Percentiles rank a stretch among this genome's conserved stretches.
Evolutionary conservation across 2,329 filamentous ascomycete species (phyloP).

Genomic region (Penicillium sp.): DNA sequence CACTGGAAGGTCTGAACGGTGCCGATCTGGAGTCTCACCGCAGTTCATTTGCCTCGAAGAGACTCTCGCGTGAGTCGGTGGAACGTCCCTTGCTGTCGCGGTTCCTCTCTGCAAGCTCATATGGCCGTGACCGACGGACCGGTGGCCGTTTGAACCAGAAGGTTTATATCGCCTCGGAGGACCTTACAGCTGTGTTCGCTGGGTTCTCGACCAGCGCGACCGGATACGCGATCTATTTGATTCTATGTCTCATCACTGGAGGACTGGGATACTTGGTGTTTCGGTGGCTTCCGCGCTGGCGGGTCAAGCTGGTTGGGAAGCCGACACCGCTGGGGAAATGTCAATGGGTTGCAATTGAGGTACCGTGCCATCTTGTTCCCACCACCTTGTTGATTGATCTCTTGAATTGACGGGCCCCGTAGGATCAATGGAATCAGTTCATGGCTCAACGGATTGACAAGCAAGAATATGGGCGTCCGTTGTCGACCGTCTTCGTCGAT

Average conservation of each 20-base stretch:
- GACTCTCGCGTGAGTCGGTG: constrained; percentile 39
- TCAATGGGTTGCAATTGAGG: constrained; percentile 87
- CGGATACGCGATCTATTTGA: constrained; percentile 63
- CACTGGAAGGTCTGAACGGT: constrained; percentile 36
- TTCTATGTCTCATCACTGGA: constrained; percentile 64
- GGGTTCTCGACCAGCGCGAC: constrained; percentile 74
- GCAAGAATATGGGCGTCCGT: constrained; percentile 54
- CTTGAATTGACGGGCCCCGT: constrained; percentile 23
- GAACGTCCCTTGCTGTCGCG: constrained; percentile 62
- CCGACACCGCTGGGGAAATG: constrained; percentile 65
- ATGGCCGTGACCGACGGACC: constrained; percentile 55
- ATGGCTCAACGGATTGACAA: constrained; percentile 63
- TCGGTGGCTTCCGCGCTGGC: constrained; percentile 85
- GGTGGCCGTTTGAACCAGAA: constrained; percentile 74
- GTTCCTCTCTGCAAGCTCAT: constrained; percentile 64
- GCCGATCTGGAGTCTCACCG: constrained; percentile 32
- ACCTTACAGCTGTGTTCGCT: constrained; percentile 86
- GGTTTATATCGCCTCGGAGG: constrained; percentile 86
- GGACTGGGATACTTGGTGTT: constrained; percentile 80
- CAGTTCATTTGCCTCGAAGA: constrained; percentile 28
- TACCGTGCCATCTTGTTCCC: constrained; percentile 20
- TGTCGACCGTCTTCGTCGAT: constrained; percentile 54
- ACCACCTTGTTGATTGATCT: no score
- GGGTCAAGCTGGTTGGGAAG: constrained; percentile 67
- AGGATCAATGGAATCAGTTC: constrained; percentile 96